These are phyloP conservation scores for Rhizopogon salebrosus DNA, from an alignment of 768 basidiomycete species.

Conservation along the genomic window DNA sequence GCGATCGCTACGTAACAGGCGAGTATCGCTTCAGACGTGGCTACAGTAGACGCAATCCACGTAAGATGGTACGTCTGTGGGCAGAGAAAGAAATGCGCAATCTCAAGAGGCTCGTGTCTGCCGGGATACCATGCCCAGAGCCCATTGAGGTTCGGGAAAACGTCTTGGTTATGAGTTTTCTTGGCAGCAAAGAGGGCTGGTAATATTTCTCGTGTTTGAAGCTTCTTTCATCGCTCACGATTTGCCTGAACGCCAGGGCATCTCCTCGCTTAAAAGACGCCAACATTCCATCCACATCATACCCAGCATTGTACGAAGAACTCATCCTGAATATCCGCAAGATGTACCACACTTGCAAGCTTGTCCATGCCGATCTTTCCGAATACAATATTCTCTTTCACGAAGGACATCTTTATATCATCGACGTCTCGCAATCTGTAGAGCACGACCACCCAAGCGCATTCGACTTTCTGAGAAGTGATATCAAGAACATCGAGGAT, in stretches of 20 bases:
- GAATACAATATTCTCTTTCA: conserved; percentile 98
- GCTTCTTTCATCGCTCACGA: neutral
- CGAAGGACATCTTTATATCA: conserved; percentile 77
- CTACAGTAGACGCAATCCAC: conserved; percentile 84
- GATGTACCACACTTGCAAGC: conserved; percentile 86
- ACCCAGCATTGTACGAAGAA: conserved; percentile 67
- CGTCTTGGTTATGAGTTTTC: conserved; percentile 91
- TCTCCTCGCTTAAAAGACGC: conserved; percentile 95
- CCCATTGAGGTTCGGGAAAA: conserved; percentile 94
- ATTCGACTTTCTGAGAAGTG: conserved; percentile 91
- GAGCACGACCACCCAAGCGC: conserved; percentile 97
- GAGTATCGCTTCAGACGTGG: conserved; percentile 94
- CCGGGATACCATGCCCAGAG: conserved; percentile 82
- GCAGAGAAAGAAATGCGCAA: conserved; percentile 99
- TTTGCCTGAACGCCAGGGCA: conserved; percentile 48
- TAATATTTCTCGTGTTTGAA: conserved; percentile 31
- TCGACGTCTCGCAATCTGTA: conserved; percentile 98
- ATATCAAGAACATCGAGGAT: conserved; percentile 90
- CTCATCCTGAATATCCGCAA: conserved; percentile 73
- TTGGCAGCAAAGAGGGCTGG: conserved; percentile 82
- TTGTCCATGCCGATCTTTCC: conserved; percentile 96
- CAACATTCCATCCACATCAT: conserved; percentile 42
- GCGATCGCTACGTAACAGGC: conserved; percentile 94
- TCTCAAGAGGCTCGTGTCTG: conserved; percentile 75
- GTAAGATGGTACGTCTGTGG: conserved; percentile 99